Evolutionary conservation across 139 green algal genomes (phyloP).

Genomic region (Nannochloris sp.): DNA sequence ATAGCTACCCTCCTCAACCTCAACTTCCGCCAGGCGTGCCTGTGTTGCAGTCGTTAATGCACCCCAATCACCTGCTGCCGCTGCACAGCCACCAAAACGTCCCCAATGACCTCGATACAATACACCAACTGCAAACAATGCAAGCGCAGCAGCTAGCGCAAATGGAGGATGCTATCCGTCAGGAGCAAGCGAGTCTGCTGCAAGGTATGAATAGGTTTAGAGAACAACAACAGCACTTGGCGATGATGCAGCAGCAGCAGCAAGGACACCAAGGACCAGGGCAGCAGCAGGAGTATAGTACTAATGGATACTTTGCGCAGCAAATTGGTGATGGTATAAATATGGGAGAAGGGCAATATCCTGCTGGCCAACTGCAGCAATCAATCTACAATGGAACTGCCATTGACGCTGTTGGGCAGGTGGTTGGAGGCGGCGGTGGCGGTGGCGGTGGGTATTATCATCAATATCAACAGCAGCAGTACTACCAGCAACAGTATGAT

Average conservation of each 20-base stretch:
- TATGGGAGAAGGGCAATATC: too few relatives aligned
- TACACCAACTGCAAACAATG: background rate
- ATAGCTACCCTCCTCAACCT: too few relatives aligned
- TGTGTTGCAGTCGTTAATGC: background rate
- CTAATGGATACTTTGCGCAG: background rate
- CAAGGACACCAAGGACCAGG: too few relatives aligned
- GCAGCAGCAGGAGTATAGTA: background rate
- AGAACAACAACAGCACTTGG: background rate
- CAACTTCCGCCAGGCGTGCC: too few relatives aligned
- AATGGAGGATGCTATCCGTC: background rate
- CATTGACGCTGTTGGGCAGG: background rate
- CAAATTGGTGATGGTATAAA: too few relatives aligned
- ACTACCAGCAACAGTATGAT: constrained; percentile 7
- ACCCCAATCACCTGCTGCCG: background rate
- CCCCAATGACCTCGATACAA: background rate
- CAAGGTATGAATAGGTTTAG: background rate
- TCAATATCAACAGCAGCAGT: constrained; percentile 23
- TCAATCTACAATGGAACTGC: too few relatives aligned
- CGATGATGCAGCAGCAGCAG: background rate
- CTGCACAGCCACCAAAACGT: too few relatives aligned
- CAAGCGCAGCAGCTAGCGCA: background rate
- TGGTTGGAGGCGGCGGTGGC: background rate
- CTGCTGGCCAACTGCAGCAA: too few relatives aligned
- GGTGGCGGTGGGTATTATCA: background rate
- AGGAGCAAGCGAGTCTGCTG: background rate